Conservation (phyloP, 2,329 filamentous ascomycete species). For the Venturia aucupariae region DNA sequence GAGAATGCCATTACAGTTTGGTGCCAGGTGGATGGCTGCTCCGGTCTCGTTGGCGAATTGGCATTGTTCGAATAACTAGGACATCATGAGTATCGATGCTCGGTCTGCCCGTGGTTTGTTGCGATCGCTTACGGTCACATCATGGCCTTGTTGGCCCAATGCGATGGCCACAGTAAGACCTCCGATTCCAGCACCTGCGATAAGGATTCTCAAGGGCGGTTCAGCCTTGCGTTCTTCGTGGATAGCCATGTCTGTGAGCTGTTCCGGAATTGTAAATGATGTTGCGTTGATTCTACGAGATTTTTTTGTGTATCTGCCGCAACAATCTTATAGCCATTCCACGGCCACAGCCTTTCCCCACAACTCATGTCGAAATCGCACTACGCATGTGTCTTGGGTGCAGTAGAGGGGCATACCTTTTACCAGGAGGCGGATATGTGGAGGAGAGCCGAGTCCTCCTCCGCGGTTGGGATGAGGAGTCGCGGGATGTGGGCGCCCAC, state of each 20-base stretch:
- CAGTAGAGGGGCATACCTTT: neutral
- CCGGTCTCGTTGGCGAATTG: conserved; percentile 47
- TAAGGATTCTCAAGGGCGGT: conserved; percentile 22
- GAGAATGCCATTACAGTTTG: conserved; percentile 52
- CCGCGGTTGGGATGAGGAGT: too few species aligned
- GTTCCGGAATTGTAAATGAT: neutral
- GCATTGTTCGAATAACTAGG: conserved; percentile 48
- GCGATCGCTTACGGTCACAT: conserved; percentile 25
- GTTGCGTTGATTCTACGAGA: neutral
- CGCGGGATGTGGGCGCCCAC: neutral
- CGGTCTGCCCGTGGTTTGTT: neutral
- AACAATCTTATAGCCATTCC: too few species aligned
- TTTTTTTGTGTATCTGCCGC: too few species aligned
- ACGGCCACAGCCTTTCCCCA: neutral
- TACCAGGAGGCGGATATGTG: neutral
- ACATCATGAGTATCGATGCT: neutral
- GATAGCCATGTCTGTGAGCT: neutral
- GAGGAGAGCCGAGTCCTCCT: neutral
- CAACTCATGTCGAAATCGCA: neutral
- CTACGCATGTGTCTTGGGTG: neutral
- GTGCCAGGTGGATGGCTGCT: conserved; percentile 53
- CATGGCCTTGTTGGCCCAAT: conserved; percentile 44
- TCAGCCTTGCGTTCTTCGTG: neutral
- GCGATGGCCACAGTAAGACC: conserved; percentile 45
- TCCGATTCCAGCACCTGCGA: conserved; percentile 41